phyloP scores from a whole-genome alignment of 192 early-diverging fungal genomes.

The Piromyces sp. region DNA sequence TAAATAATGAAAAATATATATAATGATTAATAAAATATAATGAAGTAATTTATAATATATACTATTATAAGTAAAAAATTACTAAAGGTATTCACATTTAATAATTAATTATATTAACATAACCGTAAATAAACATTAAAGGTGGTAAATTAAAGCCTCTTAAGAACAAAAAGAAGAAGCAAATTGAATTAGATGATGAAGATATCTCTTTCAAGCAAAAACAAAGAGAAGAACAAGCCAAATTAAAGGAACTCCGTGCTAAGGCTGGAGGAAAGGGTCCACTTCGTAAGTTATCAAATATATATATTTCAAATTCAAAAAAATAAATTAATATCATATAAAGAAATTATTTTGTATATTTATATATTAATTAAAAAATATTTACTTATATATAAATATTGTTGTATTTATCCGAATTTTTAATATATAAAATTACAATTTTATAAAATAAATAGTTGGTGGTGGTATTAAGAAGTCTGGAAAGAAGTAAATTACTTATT shows the following conservation, averaged over 20 bases:
- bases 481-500: conserved; percentile 38
- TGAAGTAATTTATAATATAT: too few relatives aligned
- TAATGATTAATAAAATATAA: too few relatives aligned
- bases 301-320: too few relatives aligned
- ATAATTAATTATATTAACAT: too few relatives aligned
- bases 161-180: conserved; percentile 62
- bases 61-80: too few relatives aligned
- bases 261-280: conserved; percentile 50
- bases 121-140: neutral
- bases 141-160: conserved; percentile 81
- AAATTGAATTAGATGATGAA: conserved; percentile 47
- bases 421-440: too few relatives aligned
- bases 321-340: too few relatives aligned
- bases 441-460: conserved; percentile 10
- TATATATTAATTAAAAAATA: conserved; percentile 7
- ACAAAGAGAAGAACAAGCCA: conserved; percentile 56
- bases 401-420: too few relatives aligned
- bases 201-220: conserved; percentile 63
- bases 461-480: conserved; percentile 65
- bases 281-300: neutral
- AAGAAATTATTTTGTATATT: neutral
- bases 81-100: too few relatives aligned
- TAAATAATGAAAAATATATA: too few relatives aligned
- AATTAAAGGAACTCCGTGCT: conserved; percentile 54
- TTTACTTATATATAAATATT: neutral